Evolutionary conservation across 192 early-diverging fungal species (phyloP), one percentile per base, ranked within the genome.

Genomic region (Globomyces pollinis-pini): DNA sequence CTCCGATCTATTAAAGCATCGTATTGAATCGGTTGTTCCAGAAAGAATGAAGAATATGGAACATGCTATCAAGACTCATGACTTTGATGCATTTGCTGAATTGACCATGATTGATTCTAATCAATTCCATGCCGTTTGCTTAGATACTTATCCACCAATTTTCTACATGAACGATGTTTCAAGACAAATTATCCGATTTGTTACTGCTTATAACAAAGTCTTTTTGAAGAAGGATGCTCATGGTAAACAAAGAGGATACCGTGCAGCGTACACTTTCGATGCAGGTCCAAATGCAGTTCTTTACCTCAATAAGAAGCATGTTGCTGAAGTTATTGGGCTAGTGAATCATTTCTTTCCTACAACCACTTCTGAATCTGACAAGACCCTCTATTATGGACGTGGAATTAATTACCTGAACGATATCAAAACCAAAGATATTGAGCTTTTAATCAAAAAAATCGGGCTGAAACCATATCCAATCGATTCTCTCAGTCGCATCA

Each of bases 281-380:
- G 96, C 96, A 16, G 96, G 96, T 28, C 96, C 96, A 39, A 99
- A 99, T 61, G 93, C 94, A 0, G 96, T 99, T 5, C 87, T 99
- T 58, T 99, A 98, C 63, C 79, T 91, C 20, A 79, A 80, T 34
- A 70, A 77, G 59, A 75, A 86, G 57, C 82, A 98, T 68, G 87
- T 93, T 69, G 69, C 76, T 35, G 88, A 93, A 64, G 83, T 99
- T 47, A 77, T 94, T 38, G 78, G 86, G 63, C 63, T 99, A 38
- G 69, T 96, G 50, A 80, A 89, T 11, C 75, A 83, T 51, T 89
- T 88, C 68, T 95, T 99, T 81, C 93, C 95, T 32, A 58, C 60
- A 3, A 51, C 20, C 12, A 16, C 30, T 3, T 43, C 69, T 8
- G 36, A 36, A 5, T 62, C 24, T 23, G 38, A 20, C 9, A 50